Conservation (phyloP, 2,329 filamentous ascomycete genomes). For the Tolypocladium sp. region DNA sequence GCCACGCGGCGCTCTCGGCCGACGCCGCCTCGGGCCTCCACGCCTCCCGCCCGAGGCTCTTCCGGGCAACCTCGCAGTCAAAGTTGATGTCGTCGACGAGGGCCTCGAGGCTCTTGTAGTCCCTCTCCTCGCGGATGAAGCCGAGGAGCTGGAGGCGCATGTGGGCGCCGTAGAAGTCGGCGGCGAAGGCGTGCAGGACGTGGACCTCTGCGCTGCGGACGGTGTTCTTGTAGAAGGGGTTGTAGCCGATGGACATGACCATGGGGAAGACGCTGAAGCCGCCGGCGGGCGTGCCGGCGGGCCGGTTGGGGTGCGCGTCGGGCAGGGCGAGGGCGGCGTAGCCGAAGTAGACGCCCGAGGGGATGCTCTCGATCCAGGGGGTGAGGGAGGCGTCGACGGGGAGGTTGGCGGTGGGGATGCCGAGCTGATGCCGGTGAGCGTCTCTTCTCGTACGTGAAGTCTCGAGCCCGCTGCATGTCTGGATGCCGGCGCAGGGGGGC, state of each 20-base stretch:
- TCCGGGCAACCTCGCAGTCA: constrained; percentile 75
- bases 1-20: constrained; percentile 25
- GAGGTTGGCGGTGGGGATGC: constrained; percentile 94
- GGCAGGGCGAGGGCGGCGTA: constrained; percentile 67
- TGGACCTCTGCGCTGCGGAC: constrained; percentile 84
- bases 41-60: constrained; percentile 57
- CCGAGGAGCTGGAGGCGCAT: constrained; percentile 77
- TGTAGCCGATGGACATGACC: constrained; percentile 93
- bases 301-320: constrained; percentile 32
- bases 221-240: constrained; percentile 93
- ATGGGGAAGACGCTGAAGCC: constrained; percentile 58
- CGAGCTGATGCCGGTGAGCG: constrained; percentile 48
- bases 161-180: constrained; percentile 77
- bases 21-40: constrained; percentile 40
- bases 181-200: constrained; percentile 65
- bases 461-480: too few species aligned
- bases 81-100: constrained; percentile 80
- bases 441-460: too few species aligned
- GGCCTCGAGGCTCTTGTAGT: constrained; percentile 77
- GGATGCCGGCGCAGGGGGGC: too few species aligned
- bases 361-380: constrained; percentile 53
- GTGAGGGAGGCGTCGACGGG: constrained; percentile 55
- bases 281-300: neutral
- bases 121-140: constrained; percentile 80
- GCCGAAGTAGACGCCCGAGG: constrained; percentile 87